phyloP scores from a whole-genome alignment of 108 stramenopile genomes.

The Epithemia pelagica region DNA sequence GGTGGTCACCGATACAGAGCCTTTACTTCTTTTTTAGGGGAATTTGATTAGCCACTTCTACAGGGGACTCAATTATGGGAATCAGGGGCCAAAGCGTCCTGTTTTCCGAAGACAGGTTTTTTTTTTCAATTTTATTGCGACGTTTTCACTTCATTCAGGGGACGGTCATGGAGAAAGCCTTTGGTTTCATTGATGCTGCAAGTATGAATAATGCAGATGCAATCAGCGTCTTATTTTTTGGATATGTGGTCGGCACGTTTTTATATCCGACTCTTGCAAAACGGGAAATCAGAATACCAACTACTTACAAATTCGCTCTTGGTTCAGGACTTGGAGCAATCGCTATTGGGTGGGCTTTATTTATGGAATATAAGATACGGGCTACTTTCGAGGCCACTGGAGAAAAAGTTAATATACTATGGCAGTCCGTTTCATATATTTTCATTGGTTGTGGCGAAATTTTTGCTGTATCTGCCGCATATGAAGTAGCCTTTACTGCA shows the following conservation, averaged over 20 bases:
- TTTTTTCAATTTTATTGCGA: too few species aligned
- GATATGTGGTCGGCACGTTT: slow-evolving; percentile 49
- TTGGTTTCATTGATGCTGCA: slow-evolving; percentile 70
- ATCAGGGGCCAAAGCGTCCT: too few species aligned
- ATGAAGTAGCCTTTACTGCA: slow-evolving; percentile 79
- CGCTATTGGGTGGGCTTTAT: slow-evolving; percentile 61
- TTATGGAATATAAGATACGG: slow-evolving; percentile 69
- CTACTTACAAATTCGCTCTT: slow-evolving; percentile 80
- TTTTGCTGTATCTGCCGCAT: slow-evolving; percentile 78
- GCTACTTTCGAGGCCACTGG: slow-evolving; percentile 38
- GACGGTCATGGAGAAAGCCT: slow-evolving; percentile 64
- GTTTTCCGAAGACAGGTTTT: slow-evolving; percentile 75
- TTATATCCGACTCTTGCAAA: slow-evolving; percentile 60
- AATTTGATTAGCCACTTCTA: too few species aligned
- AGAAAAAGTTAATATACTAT: slow-evolving; percentile 55
- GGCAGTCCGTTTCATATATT: slow-evolving; percentile 73
- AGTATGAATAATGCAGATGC: slow-evolving; percentile 76
- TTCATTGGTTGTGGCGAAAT: slow-evolving; percentile 83
- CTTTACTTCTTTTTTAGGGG: too few species aligned
- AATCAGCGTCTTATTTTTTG: slow-evolving; percentile 61
- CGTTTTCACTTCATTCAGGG: too few species aligned
- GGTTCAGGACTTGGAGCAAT: slow-evolving; percentile 58
- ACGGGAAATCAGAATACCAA: slow-evolving; percentile 63
- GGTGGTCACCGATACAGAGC: too few species aligned
- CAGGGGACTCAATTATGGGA: too few species aligned